Base-by-base conservation (phyloP, 2,329 filamentous ascomycete genomes). In the Penicillium sp. region DNA sequence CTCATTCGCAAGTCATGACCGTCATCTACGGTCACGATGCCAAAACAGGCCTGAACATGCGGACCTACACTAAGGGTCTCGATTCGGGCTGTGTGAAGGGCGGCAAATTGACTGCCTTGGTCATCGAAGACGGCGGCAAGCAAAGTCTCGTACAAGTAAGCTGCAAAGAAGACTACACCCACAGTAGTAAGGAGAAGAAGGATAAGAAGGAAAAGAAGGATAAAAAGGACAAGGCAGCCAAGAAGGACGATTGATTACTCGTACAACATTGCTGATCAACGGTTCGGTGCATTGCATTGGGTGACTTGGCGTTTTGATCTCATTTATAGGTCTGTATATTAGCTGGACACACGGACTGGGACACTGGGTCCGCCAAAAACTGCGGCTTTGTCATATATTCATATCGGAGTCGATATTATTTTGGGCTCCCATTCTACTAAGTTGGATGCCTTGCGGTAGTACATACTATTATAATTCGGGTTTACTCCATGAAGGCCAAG, bases 1-100 rank as follows among this genome's bases (percentile, higher is more conserved):
- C 68, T 4, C 59, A 63, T 14, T 65, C 73, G 26, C 57, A 73
- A 26, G 81, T 84, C 10, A 85, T 81, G 43, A 92, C 90, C 0
- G 89, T 96, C 43, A 83, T 96, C 59, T 97, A 96, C 76, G 93
- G 93, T 5, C 94, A 98, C 73, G 92, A 97, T 73, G 86, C 92
- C 25, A 88, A 88, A 70, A 79, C 79, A 2, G 93, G 92, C 0
- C 83, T 96, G 28, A 84, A 85, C 70, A 76, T 89, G 19, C 76
- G 85, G 53, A 82, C 84, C 52, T 96, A 91, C 76, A 91, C 89
- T 4, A 91, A 93, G 71, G 95, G 95, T 0, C 81, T 98, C 51
- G 95, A 98, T 76, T 91, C 90, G 0, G 89, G 88, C 0, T 98
- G 95, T 74, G 87, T 92, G 3, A 85, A 85, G 64, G 93, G 93